Base-by-base conservation (phyloP, 2,329 filamentous ascomycete genomes). In the Colletotrichum sp. region DNA sequence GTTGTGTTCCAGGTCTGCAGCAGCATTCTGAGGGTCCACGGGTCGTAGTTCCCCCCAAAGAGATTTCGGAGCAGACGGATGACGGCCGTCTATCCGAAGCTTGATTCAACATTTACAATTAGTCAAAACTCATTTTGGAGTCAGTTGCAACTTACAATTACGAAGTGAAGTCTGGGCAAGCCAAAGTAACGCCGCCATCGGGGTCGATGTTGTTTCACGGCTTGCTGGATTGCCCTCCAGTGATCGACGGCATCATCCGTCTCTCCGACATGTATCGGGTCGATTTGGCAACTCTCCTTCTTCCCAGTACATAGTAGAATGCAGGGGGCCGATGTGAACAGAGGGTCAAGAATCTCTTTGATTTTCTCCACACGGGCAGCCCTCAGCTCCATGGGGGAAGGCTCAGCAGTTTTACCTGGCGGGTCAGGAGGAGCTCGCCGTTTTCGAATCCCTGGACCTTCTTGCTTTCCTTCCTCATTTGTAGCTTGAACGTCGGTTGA, bases 311-410 rank as follows among this genome's bases (percentile, higher is more conserved):
- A 48, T 0, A 48, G 5, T 0, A 48, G 3, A 3, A 48, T 12
- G 5, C 9, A 48, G 5, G 39, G 39, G 1, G 18, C 39, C 4
- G 39, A 48, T 2, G 16, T 1, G 18, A 48, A 48, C 3, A 48
- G 18, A n/a, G 39, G 39, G 3, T 6, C 9, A n/a, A 48, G 39
- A 12, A n/a, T 5, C 9, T 48, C 39, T n/a, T 48, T 48, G 39
- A 48, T 48, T n/a, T n/a, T n/a, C 39, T 44, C 39, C 39, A n/a
- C 16, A n/a, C 39, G 39, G 8, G 9, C 39, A 6, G 16, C 18
- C 18, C 7, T n/a, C 5, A n/a, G 8, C 4, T 44, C 39, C 16
- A 5, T 6, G 5, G 3, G 8, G 3, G 18, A 0, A n/a, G 39
- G 39, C 16, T 44, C 16, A 13, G 36, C 36, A 18, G 36, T 1